Evolutionary conservation across 1,139 yeast species (phyloP), one percentile per base, ranked within the genome.

Genomic region (Suhomyces panamericanus): DNA sequence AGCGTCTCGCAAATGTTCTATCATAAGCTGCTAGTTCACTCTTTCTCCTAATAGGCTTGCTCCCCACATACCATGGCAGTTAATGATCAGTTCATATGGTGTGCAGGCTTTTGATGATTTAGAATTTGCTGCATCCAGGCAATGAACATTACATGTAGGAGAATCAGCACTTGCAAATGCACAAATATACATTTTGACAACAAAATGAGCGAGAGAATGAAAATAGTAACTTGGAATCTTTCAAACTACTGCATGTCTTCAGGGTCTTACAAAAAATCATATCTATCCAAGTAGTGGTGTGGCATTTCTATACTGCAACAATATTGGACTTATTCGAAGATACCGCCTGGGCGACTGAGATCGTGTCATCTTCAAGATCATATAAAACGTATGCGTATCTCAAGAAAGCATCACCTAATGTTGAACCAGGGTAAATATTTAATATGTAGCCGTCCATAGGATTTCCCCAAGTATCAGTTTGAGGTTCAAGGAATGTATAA

Each of bases 1-100:
- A 90, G 51, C 70, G 73, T 0, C 96, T 97, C 1, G 87, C 80
- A 41, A 85, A 64, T 0, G 93, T 75, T 47, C 75, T 78, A 44
- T 86, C 86, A 60, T 78, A 86, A 0, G 78, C 80, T 16, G 70
- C 80, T 59, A 83, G 89, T 49, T 83, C 88, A 49, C 72, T 76
- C 53, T 78, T 80, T 2, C 95, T 84, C 60, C 93, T 73, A 65
- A 86, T 90, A 35, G 73, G 71, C 52, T 77, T 83, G 47, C 58
- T 64, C 6, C 75, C 77, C 35, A 73, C 56, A 41, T 62, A 54
- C 3, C 78, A 73, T 73, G 6, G 22, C 26, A 15, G 13, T 13
- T 20, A 28, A 16, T 27, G 22, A n/a, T 27, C 6, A 35, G 7
- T 27, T 15, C n/a, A 12, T 7, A 3, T 12, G 26, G 16, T 35